These are phyloP conservation scores for Macadamia integrifolia DNA, from an alignment of 164 flowering plant genomes.

Conservation along the genomic window DNA sequence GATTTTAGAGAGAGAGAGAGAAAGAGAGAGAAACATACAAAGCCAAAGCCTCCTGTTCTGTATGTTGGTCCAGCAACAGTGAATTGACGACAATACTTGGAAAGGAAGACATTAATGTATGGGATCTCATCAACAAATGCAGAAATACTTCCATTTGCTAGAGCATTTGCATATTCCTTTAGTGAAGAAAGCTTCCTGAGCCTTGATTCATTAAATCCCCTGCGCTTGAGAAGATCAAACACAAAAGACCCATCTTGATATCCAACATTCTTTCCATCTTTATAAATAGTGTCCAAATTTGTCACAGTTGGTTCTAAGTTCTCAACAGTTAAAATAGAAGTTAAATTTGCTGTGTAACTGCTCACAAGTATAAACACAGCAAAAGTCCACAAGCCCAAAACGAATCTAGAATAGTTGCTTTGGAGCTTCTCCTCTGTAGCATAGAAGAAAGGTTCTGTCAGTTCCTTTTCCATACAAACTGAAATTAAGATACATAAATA, in stretches of 20 bases:
- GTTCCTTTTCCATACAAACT: neutral
- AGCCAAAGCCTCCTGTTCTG: neutral
- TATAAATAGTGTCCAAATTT: neutral
- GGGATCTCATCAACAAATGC: neutral
- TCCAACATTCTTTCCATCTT: conserved; percentile 8
- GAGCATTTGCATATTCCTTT: neutral
- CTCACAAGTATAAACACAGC: neutral
- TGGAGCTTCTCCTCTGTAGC: conserved; percentile 2
- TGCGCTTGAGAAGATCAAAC: neutral
- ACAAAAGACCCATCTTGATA: conserved; percentile 10
- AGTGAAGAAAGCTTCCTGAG: neutral
- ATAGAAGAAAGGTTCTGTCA: neutral
- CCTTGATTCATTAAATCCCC: neutral
- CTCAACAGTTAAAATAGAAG: conserved; percentile 3
- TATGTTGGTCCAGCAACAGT: neutral
- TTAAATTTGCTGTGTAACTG: conserved; percentile 2
- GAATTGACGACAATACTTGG: neutral
- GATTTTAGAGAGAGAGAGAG: neutral
- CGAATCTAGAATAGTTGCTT: conserved; percentile 6
- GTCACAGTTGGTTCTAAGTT: neutral
- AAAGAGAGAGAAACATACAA: neutral
- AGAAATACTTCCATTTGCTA: neutral
- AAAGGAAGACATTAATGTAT: neutral
- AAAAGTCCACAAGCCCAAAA: conserved; percentile 1
- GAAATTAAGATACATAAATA: neutral